A percentile compares a stretch with the other conserved stretches of the same genome.
These are phyloP conservation scores for Barnettozyma californica DNA, from an alignment of 805 yeast species.

Conservation along the genomic window DNA sequence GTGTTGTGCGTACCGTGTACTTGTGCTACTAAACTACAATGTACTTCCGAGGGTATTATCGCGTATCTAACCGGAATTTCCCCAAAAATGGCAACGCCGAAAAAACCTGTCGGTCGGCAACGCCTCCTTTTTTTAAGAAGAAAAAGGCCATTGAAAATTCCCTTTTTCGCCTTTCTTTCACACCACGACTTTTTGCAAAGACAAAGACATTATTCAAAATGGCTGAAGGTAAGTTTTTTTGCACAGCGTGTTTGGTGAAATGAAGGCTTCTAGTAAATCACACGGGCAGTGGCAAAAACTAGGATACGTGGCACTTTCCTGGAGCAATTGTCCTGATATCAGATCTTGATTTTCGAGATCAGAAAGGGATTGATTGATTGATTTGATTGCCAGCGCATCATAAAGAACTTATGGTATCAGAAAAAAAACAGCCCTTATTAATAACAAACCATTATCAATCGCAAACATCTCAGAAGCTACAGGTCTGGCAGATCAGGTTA, in stretches of 20 bases:
- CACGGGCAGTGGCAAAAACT: not conserved
- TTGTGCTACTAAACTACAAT: too few relatives aligned
- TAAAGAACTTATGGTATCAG: not conserved
- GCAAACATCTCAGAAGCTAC: not conserved
- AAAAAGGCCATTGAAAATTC: constrained; percentile 6
- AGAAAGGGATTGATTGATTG: too few relatives aligned
- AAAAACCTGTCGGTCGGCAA: not conserved
- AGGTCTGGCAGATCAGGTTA: not conserved
- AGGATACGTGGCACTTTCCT: not conserved
- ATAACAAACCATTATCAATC: not conserved
- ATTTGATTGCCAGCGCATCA: constrained; percentile 4
- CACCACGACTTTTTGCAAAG: constrained; percentile 1
- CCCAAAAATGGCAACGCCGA: not conserved
- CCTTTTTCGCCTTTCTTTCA: constrained; percentile 4
- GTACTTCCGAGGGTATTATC: not conserved
- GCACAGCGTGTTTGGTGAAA: not conserved
- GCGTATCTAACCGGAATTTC: not conserved
- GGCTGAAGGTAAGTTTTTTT: constrained; percentile 16
- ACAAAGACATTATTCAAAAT: constrained; percentile 9
- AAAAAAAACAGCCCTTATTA: not conserved
- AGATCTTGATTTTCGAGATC: constrained; percentile 1
- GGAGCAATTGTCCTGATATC: not conserved
- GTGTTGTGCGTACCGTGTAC: constrained; percentile 2
- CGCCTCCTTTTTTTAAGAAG: constrained; percentile 8
- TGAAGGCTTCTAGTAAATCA: not conserved